These are phyloP conservation scores for Ceratocystis destructans DNA, from an alignment of 2,329 filamentous ascomycete genomes.

Conservation along the genomic window DNA sequence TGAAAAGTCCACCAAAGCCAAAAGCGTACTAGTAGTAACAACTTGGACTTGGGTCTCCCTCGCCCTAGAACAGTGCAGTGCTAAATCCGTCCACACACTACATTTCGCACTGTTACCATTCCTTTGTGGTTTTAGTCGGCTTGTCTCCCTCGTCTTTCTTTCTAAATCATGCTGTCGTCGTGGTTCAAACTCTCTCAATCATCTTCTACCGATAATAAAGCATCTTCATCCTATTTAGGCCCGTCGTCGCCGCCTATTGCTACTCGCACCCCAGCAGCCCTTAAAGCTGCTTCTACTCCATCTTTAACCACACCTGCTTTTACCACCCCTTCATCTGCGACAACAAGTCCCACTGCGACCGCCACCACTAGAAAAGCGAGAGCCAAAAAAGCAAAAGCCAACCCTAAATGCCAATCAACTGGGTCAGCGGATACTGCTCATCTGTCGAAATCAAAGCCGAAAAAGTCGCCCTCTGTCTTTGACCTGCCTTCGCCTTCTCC, in stretches of 20 bases:
- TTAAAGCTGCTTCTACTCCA: background rate
- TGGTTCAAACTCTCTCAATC: conserved; percentile 6
- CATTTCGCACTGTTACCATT: conserved; percentile 9
- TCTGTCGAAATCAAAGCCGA: conserved; percentile 1
- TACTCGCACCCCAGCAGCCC: background rate
- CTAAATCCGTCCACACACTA: background rate
- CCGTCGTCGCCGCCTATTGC: background rate
- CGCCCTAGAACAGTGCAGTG: background rate
- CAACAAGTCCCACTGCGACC: conserved; percentile 13
- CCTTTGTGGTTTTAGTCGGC: conserved; percentile 8
- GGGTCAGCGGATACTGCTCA: conserved; percentile 6
- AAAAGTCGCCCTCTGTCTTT: conserved; percentile 9
- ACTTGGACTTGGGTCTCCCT: background rate
- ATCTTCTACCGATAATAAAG: background rate
- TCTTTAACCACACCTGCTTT: background rate
- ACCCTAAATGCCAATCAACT: conserved; percentile 15
- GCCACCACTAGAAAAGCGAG: background rate
- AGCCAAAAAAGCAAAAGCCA: background rate
- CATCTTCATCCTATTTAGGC: background rate
- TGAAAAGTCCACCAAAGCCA: conserved; percentile 11
- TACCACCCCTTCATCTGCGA: conserved; percentile 3
- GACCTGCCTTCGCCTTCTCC: conserved; percentile 5
- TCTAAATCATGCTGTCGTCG: conserved; percentile 11
- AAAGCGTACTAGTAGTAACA: conserved; percentile 11
- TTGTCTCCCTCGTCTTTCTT: conserved; percentile 11